phyloP scores from a whole-genome alignment of 2,329 filamentous ascomycete species.

The Neodidymelliopsis sp. region DNA sequence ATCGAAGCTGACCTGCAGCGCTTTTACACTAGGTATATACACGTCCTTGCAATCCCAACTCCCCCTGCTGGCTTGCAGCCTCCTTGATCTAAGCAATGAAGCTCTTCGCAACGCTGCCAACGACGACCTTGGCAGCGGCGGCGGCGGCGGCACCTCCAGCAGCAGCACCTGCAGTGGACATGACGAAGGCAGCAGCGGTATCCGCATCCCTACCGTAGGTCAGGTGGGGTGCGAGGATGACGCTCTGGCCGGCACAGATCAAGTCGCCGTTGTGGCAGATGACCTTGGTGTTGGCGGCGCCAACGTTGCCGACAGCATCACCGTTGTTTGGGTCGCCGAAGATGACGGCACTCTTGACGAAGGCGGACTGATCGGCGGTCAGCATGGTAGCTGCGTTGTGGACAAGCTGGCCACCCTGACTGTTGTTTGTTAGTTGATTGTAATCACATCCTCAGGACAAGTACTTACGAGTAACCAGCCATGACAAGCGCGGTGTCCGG shows the following conservation, averaged over 20 bases:
- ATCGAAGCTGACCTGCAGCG: conserved; percentile 13
- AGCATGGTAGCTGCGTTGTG: conserved; percentile 54
- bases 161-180: conserved; percentile 20
- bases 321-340: conserved; percentile 51
- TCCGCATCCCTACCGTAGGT: conserved; percentile 43
- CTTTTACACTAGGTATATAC: conserved; percentile 5
- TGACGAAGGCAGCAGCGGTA: conserved; percentile 44
- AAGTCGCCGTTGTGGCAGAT: conserved; percentile 47
- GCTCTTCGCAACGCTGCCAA: conserved; percentile 7
- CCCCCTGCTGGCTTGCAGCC: not conserved
- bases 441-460: not conserved
- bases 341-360: conserved; percentile 42
- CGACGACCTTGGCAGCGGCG: conserved; percentile 12
- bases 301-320: conserved; percentile 40
- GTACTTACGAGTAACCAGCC: conserved; percentile 58
- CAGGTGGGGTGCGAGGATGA: conserved; percentile 45
- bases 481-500: conserved; percentile 57
- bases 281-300: conserved; percentile 41
- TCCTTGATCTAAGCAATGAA: conserved; percentile 10
- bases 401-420: conserved; percentile 53
- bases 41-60: not conserved
- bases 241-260: conserved; percentile 42
- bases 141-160: conserved; percentile 15
- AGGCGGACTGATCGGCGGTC: conserved; percentile 28
- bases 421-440: conserved; percentile 8